These are phyloP conservation scores for Microsporum ferrugineum DNA, from an alignment of 2,329 filamentous ascomycete species.

Conservation along the genomic window DNA sequence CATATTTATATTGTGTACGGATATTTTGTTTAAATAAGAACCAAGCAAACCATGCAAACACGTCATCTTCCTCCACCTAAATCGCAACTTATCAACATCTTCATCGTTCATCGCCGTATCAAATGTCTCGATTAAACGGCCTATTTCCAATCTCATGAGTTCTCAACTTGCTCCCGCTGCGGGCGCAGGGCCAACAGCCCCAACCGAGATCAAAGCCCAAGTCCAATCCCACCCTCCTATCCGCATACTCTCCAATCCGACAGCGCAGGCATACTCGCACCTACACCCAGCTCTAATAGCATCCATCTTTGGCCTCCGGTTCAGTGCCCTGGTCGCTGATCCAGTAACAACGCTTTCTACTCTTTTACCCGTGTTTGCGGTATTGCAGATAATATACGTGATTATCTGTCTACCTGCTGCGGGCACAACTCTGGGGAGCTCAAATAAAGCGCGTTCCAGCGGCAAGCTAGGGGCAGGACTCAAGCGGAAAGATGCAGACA, in stretches of 20 bases:
- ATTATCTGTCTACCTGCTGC: slow-evolving; percentile 45
- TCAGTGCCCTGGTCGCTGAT: slow-evolving; percentile 56
- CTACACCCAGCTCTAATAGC: slow-evolving; percentile 58
- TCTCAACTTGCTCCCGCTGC: not conserved
- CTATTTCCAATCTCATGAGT: not conserved
- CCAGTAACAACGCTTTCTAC: slow-evolving; percentile 53
- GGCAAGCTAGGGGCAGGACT: slow-evolving; percentile 1
- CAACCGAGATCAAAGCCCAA: slow-evolving; percentile 8
- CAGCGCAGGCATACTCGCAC: slow-evolving; percentile 48
- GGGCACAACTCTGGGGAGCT: slow-evolving; percentile 11
- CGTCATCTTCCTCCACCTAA: not conserved
- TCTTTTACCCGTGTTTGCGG: slow-evolving; percentile 51
- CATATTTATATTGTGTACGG: not conserved
- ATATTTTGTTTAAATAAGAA: not conserved
- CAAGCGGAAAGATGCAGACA: slow-evolving; percentile 11
- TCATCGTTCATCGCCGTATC: not conserved
- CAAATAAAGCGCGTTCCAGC: slow-evolving; percentile 6
- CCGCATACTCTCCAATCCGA: slow-evolving; percentile 36
- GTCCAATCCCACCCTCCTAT: slow-evolving; percentile 30
- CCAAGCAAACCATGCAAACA: not conserved
- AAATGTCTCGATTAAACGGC: not conserved
- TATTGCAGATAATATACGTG: slow-evolving; percentile 51
- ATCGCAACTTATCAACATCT: not conserved
- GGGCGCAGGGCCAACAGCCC: not conserved
- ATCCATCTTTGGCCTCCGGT: slow-evolving; percentile 51